phyloP scores from a whole-genome alignment of 768 basidiomycete species.

The Tricholoma sp. region DNA sequence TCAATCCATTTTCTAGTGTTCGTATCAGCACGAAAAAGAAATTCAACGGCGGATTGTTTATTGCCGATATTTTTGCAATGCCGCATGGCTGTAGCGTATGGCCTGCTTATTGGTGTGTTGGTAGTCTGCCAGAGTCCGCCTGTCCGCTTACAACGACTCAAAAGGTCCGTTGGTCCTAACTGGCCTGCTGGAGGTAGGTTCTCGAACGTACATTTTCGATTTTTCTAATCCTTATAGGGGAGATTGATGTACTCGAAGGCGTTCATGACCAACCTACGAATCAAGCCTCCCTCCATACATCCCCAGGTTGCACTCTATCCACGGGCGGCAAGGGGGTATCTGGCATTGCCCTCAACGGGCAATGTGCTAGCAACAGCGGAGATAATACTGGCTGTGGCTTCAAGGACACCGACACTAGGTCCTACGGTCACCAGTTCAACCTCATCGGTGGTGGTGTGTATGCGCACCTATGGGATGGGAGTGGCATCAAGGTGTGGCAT shows the following conservation, averaged over 20 bases:
- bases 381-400: conserved; percentile 49
- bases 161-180: conserved; percentile 36
- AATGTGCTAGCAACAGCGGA: conserved; percentile 35
- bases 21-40: conserved; percentile 59
- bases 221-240: conserved; percentile 26
- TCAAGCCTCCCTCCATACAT: conserved; percentile 63
- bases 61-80: conserved; percentile 65
- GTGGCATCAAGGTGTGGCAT: conserved; percentile 52
- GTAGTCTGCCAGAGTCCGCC: not conserved
- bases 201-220: conserved; percentile 2
- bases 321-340: conserved; percentile 20
- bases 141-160: conserved; percentile 25
- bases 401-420: conserved; percentile 31
- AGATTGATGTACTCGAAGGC: conserved; percentile 74
- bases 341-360: conserved; percentile 18
- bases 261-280: conserved; percentile 56
- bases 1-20: conserved; percentile 40
- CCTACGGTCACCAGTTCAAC: conserved; percentile 45
- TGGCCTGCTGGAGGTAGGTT: conserved; percentile 47
- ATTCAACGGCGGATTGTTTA: conserved; percentile 67
- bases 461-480: conserved; percentile 47
- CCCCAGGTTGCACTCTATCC: conserved; percentile 33
- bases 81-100: conserved; percentile 65
- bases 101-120: conserved; percentile 44
- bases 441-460: conserved; percentile 44